phyloP scores from a whole-genome alignment of 2,329 filamentous ascomycete species.

The Lasiodiplodia citricola region DNA sequence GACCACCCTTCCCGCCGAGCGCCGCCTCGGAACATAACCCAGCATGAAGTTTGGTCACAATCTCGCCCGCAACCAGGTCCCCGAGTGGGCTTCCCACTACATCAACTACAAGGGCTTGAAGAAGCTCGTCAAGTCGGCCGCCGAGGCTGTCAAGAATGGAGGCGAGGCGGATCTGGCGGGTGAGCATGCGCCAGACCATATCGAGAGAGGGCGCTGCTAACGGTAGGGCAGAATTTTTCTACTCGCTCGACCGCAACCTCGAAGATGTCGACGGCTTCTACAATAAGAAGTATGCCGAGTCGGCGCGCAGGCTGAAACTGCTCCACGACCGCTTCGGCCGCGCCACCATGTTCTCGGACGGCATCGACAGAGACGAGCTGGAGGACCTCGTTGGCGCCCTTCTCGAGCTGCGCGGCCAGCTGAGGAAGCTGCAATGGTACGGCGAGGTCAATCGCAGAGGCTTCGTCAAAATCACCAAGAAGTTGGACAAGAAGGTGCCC shows the following conservation, averaged over 20 bases:
- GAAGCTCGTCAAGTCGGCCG: conserved; percentile 87
- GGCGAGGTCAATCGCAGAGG: conserved; percentile 94
- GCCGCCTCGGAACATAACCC: neutral
- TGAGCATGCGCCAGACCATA: conserved; percentile 55
- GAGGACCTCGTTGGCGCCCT: conserved; percentile 91
- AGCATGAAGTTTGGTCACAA: conserved; percentile 58
- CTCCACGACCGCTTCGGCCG: conserved; percentile 87
- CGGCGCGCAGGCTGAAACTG: conserved; percentile 80
- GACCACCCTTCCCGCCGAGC: neutral
- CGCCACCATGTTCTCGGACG: conserved; percentile 69
- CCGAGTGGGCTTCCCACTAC: conserved; percentile 83
- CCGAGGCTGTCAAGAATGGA: conserved; percentile 65
- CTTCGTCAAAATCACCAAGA: conserved; percentile 99
- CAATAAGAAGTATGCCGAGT: conserved; percentile 91
- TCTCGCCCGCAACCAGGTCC: conserved; percentile 81
- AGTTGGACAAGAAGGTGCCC: conserved; percentile 92
- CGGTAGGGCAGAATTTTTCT: conserved; percentile 81
- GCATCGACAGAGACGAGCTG: conserved; percentile 83
- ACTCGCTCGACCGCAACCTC: conserved; percentile 92
- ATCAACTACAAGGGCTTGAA: conserved; percentile 93
- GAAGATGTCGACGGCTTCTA: conserved; percentile 97
- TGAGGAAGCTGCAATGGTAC: conserved; percentile 96
- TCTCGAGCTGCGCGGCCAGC: conserved; percentile 82
- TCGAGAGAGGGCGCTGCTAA: conserved; percentile 3
- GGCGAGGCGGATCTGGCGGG: conserved; percentile 87